Percentiles rank a stretch among this genome's conserved stretches.
Evolutionary conservation across 176 grass and related monocot genomes (phyloP).

Genomic region (Carex parvula): DNA sequence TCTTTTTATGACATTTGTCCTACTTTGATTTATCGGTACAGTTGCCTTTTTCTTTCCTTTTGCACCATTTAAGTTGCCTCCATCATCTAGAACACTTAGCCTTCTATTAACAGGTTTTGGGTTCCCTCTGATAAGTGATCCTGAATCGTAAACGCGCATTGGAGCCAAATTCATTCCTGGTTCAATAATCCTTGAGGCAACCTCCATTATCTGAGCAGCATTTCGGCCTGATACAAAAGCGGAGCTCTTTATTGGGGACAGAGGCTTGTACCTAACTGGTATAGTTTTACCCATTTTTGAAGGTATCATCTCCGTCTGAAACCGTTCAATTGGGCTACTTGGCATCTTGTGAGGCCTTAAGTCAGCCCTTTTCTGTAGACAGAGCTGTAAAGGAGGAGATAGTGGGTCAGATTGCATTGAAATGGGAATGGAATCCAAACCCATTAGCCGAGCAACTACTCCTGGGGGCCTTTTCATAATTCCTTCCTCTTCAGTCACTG

Average conservation of each 20-base stretch:
- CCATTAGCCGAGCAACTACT: conserved; percentile 90
- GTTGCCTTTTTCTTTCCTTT: conserved; percentile 49
- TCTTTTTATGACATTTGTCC: conserved; percentile 40
- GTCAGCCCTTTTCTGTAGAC: conserved; percentile 1
- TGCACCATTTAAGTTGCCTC: conserved; percentile 31
- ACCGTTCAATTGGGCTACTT: conserved; percentile 71
- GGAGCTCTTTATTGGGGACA: conserved; percentile 53
- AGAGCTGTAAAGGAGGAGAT: conserved; percentile 22
- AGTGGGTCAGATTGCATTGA: conserved; percentile 39
- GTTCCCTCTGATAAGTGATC: conserved; percentile 30
- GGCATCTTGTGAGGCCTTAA: conserved; percentile 63
- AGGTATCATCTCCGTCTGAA: conserved; percentile 70
- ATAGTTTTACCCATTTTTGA: conserved; percentile 47
- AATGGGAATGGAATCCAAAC: conserved; percentile 74
- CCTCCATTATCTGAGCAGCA: conserved; percentile 82
- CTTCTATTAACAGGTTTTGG: conserved; percentile 27
- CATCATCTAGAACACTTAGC: conserved; percentile 33
- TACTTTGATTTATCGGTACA: conserved; percentile 30
- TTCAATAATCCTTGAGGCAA: conserved; percentile 61
- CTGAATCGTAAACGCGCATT: conserved; percentile 40
- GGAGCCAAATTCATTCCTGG: conserved; percentile 36
- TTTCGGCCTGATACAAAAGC: conserved; percentile 50
- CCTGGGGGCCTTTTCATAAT: conserved; percentile 41
- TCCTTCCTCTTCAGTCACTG: conserved; percentile 57
- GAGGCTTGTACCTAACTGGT: conserved; percentile 44